phyloP scores from a whole-genome alignment of 768 basidiomycete genomes.

The Xerocomus potaroensis region DNA sequence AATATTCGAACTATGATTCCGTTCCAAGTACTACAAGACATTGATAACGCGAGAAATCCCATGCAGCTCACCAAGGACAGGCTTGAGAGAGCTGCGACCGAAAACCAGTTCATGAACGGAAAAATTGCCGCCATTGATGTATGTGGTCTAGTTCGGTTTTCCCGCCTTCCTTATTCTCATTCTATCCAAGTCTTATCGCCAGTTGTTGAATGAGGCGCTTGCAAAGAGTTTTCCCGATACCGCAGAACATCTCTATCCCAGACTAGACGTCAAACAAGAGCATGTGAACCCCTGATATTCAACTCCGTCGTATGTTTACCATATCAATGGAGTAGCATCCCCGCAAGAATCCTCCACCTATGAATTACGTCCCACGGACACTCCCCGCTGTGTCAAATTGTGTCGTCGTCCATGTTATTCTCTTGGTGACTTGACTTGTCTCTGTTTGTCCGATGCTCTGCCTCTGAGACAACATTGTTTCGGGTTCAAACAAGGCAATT shows the following conservation, averaged over 20 bases:
- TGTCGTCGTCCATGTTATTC: constrained; percentile 2
- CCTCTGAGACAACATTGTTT: constrained; percentile 11
- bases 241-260: constrained; percentile 21
- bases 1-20: constrained; percentile 63
- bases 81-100: constrained; percentile 77
- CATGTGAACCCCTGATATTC: constrained; percentile 8
- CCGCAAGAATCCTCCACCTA: neutral
- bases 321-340: neutral
- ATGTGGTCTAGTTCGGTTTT: constrained; percentile 17
- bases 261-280: constrained; percentile 5
- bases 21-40: constrained; percentile 69
- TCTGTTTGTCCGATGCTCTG: constrained; percentile 1
- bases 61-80: constrained; percentile 78
- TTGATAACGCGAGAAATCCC: constrained; percentile 77
- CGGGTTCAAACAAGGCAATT: constrained; percentile 9
- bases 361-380: constrained; percentile 9
- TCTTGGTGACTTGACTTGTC: constrained; percentile 1
- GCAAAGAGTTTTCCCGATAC: constrained; percentile 66
- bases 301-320: neutral
- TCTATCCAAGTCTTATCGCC: constrained; percentile 58
- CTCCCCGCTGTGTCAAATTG: neutral
- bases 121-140: constrained; percentile 79
- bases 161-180: constrained; percentile 1
- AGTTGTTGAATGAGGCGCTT: constrained; percentile 63
- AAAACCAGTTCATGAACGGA: constrained; percentile 91